Conservation (phyloP, 163 green algal genomes). For the Prototheca stagnorum region DNA sequence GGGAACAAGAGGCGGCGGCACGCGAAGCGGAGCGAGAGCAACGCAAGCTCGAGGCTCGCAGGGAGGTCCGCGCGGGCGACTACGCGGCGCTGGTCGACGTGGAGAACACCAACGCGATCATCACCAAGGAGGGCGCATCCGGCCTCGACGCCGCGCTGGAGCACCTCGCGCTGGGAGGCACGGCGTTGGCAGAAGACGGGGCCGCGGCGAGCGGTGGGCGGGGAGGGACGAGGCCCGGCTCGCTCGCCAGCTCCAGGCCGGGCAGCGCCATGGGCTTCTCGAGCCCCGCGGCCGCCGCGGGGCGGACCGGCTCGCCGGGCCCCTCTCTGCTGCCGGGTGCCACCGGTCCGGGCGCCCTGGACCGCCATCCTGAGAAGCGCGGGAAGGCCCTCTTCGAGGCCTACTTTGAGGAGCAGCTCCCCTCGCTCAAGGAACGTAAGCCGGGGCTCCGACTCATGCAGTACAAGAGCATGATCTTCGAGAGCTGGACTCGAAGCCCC, state of each 20-base stretch:
- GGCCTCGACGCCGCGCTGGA: constrained; percentile 26
- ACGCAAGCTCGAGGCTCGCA: too few species aligned
- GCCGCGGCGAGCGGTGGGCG: too few species aligned
- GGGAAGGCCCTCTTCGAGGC: constrained; percentile 33
- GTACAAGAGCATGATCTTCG: constrained; percentile 41
- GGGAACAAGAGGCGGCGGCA: constrained; percentile 1
- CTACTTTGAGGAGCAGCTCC: constrained; percentile 25
- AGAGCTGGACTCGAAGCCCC: constrained; percentile 28
- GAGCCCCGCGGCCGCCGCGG: too few species aligned
- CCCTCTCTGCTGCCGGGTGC: too few species aligned
- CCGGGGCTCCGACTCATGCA: constrained; percentile 34
- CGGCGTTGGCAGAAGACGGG: too few species aligned
- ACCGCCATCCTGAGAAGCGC: constrained; percentile 39
- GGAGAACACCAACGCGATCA: constrained; percentile 2
- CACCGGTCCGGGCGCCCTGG: too few species aligned
- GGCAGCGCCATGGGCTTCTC: too few species aligned
- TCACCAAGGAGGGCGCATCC: not conserved
- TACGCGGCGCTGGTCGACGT: not conserved
- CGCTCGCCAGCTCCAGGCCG: too few species aligned
- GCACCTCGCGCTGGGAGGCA: constrained; percentile 15
- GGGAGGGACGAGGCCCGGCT: too few species aligned
- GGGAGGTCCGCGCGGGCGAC: not conserved
- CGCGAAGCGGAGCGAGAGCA: not conserved
- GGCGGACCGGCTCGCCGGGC: too few species aligned
- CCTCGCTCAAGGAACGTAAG: constrained; percentile 25